Percentiles rank a stretch among this genome's conserved stretches.
These are phyloP conservation scores for Penicillium canescens DNA, from an alignment of 495 filamentous ascomycete genomes.

Conservation along the genomic window DNA sequence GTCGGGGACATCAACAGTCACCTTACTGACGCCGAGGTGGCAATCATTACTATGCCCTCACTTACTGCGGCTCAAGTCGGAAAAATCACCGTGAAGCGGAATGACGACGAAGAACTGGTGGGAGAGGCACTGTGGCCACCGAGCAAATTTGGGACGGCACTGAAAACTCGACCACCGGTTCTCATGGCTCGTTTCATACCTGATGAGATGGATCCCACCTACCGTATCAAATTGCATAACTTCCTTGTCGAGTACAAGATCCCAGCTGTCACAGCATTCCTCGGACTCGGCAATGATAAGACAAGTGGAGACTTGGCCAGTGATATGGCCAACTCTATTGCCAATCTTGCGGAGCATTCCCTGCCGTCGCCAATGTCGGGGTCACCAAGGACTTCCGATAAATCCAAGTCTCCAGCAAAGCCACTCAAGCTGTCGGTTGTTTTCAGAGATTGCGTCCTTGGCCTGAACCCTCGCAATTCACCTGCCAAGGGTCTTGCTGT, in stretches of 20 bases:
- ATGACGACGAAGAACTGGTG: slow-evolving; percentile 68
- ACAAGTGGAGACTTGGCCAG: slow-evolving; percentile 72
- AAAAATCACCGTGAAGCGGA: slow-evolving; percentile 58
- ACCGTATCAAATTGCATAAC: slow-evolving; percentile 84
- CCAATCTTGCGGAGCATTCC: slow-evolving; percentile 63
- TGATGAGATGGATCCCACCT: slow-evolving; percentile 88
- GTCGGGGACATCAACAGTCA: slow-evolving; percentile 63
- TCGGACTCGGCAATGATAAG: slow-evolving; percentile 64
- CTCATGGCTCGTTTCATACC: slow-evolving; percentile 83
- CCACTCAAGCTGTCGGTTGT: slow-evolving; percentile 69
- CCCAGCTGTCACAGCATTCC: slow-evolving; percentile 73
- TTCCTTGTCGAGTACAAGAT: slow-evolving; percentile 83
- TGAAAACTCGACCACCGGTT: slow-evolving; percentile 49
- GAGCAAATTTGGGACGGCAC: slow-evolving; percentile 10
- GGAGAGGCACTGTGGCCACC: slow-evolving; percentile 44
- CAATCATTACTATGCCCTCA: slow-evolving; percentile 82
- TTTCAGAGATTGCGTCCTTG: slow-evolving; percentile 76
- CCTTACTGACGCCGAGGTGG: slow-evolving; percentile 65
- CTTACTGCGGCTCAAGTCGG: slow-evolving; percentile 75
- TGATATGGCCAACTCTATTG: slow-evolving; percentile 77
- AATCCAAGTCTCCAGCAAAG: slow-evolving; percentile 33
- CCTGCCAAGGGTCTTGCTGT: slow-evolving; percentile 74
- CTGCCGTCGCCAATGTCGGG: slow-evolving; percentile 19
- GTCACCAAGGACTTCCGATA: slow-evolving; percentile 13
- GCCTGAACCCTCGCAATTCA: slow-evolving; percentile 79